Evolutionary conservation across 2,329 filamentous ascomycete genomes (phyloP), one percentile per base, ranked within the genome.

Genomic region (Colletotrichum cordylinicola): DNA sequence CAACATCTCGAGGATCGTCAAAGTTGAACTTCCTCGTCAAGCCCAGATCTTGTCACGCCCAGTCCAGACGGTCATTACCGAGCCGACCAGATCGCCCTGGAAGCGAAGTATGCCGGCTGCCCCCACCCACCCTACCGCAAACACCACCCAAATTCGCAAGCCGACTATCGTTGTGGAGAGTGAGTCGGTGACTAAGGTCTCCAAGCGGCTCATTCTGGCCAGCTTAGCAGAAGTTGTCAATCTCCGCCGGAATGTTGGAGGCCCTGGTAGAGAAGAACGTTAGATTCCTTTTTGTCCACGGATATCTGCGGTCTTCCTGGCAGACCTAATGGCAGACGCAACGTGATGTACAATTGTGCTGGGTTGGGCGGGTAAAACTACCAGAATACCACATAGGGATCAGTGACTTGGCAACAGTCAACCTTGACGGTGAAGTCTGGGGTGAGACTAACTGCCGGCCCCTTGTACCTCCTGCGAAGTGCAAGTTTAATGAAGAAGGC

Each of bases 241-340:
- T 95, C 12, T 94, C 93, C 0, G 91, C 93, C 21, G 93, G 92
- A 13, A 93, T 93, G 68, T 98, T 98, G 76, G 96, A 98, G 83
- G 95, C 96, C 52, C 93, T 98, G 86, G 95, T 98, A 2, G 95
- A 98, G 84, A 95, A 94, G 80, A 98, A 98, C 81, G 95, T 98
- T 1, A 93, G 94, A 43, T 43, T 43, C 16, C 18, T 4, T n/a
- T n/a, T 16, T 31, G 31, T 43, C 16, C 4, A 0, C 39, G 8
- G 16, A 43, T 10, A 0, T 8, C 1, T 43, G 8, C 16, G 39
- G 16, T 43, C 39, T n/a, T 43, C 16, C 16, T 43, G 39, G 8
- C 39, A 43, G 24, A 24, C 24, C 24, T 3, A 24, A 24, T 24
- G 24, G 24, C 24, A 39, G 39, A 0, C 39, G 7, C 15, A 43